Conservation (phyloP, 1,284 basidiomycete species). For the Boletus sp. region DNA sequence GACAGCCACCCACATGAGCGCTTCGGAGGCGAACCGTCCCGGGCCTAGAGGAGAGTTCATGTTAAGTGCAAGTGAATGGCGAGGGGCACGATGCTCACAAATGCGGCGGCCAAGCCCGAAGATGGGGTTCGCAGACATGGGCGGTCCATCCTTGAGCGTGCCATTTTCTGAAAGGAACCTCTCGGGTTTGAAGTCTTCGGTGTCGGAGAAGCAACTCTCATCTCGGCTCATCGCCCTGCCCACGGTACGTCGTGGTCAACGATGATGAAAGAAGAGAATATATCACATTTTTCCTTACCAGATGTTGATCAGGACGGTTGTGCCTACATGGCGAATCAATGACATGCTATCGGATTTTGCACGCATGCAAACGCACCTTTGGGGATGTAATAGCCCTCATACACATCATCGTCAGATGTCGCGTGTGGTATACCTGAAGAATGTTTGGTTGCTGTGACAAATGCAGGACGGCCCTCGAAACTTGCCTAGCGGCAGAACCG, state of each 20-base stretch:
- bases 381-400: constrained; percentile 29
- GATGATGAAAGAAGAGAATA: not conserved
- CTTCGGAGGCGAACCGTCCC: constrained; percentile 25
- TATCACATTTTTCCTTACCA: constrained; percentile 14
- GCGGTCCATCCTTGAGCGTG: constrained; percentile 21
- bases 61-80: constrained; percentile 4
- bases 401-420: constrained; percentile 29
- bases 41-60: constrained; percentile 18
- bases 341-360: not conserved
- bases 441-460: not conserved
- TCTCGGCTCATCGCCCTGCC: constrained; percentile 34
- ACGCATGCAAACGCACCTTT: constrained; percentile 18
- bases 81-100: constrained; percentile 19
- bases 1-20: constrained; percentile 21
- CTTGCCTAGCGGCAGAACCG: constrained; percentile 31
- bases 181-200: constrained; percentile 25
- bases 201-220: constrained; percentile 14
- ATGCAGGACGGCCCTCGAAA: constrained; percentile 15
- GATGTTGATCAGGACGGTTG: constrained; percentile 29
- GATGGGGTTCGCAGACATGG: constrained; percentile 34
- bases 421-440: constrained; percentile 27
- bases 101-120: constrained; percentile 41
- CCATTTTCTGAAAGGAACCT: constrained; percentile 20
- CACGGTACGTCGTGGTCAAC: not conserved
- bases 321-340: constrained; percentile 20